Evolutionary conservation across 2,329 filamentous ascomycete genomes (phyloP), one percentile per base, ranked within the genome.

Genomic region (Ascochyta viciae-villosae): DNA sequence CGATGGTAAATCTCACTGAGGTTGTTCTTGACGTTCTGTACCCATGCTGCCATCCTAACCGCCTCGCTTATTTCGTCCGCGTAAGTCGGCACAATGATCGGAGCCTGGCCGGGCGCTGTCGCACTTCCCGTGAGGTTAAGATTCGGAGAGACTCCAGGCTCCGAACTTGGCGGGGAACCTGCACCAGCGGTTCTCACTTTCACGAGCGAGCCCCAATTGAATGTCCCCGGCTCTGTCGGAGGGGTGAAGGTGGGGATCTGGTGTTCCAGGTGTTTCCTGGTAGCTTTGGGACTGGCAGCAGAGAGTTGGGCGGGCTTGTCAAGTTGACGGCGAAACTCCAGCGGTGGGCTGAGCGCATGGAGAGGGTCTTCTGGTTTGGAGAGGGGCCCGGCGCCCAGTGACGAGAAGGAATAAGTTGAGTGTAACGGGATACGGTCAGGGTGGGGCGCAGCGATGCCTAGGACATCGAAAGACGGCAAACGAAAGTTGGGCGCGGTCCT

Each of bases 381-480:
- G 12, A 75, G 63, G 50, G 75, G 74, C 5, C 74, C 74, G 31
- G 68, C 68, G 48, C 74, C 75, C 22, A 76, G 53, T 27, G 67
- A 62, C 12, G 71, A 66, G 54, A 75, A 74, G 15, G 63, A 66
- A 42, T 65, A 57, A 39, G 56, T 58, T 38, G 64, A 45, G 54
- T 58, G 68, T 42, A 67, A 63, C 42, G 62, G 61, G 46, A 75
- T 63, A 58, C 74, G 67, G 64, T 80, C 74, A 58, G 79, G 76
- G 71, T 80, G 77, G 41, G 81, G 79, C 45, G 76, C 74, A 48
- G 78, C 77, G 54, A 83, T 83, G 31, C 81, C 81, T 45, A 84
- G 74, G 16, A 77, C 72, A 51, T 84, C 78, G 64, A 85, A 84
- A 2, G 82, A 82, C 5, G 82, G 83, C 15, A 85, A 76, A 49